Evolutionary conservation across 352 stramenopile genomes (phyloP).

Genomic region (Globisporangium okanoganense): DNA sequence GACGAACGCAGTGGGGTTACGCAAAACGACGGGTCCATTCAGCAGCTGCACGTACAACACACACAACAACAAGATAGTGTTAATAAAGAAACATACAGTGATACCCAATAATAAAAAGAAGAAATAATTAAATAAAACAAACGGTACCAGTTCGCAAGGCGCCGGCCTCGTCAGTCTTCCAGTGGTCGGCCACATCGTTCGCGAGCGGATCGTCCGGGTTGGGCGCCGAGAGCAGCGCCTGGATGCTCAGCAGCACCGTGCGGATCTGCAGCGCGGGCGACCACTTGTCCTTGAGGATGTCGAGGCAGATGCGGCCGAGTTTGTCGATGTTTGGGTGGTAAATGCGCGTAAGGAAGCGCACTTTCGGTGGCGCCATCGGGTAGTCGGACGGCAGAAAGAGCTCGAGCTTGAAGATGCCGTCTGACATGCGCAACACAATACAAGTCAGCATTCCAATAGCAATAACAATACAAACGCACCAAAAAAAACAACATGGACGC

Average conservation of each 20-base stretch:
- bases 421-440: slow-evolving; percentile 20
- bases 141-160: slow-evolving; percentile 79
- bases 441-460: not conserved
- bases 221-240: slow-evolving; percentile 93
- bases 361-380: slow-evolving; percentile 96
- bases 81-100: too few relatives aligned
- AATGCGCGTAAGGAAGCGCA: slow-evolving; percentile 97
- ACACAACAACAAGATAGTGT: not conserved
- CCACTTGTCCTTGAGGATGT: slow-evolving; percentile 99
- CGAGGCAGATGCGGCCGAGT: slow-evolving; percentile 96
- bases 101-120: too few relatives aligned
- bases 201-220: slow-evolving; percentile 98
- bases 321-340: slow-evolving; percentile 99
- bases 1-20: slow-evolving; percentile 19
- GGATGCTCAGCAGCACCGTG: slow-evolving; percentile 97
- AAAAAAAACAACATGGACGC: slow-evolving; percentile 20
- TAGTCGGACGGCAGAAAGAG: slow-evolving; percentile 97
- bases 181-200: slow-evolving; percentile 97
- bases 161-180: slow-evolving; percentile 94
- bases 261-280: slow-evolving; percentile 98
- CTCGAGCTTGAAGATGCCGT: slow-evolving; percentile 95
- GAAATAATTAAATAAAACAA: not conserved
- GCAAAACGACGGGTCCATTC: slow-evolving; percentile 72
- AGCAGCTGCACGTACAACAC: slow-evolving; percentile 32
- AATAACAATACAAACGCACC: not conserved